phyloP scores from a whole-genome alignment of 495 filamentous ascomycete species.

The Cercophora scortea region DNA sequence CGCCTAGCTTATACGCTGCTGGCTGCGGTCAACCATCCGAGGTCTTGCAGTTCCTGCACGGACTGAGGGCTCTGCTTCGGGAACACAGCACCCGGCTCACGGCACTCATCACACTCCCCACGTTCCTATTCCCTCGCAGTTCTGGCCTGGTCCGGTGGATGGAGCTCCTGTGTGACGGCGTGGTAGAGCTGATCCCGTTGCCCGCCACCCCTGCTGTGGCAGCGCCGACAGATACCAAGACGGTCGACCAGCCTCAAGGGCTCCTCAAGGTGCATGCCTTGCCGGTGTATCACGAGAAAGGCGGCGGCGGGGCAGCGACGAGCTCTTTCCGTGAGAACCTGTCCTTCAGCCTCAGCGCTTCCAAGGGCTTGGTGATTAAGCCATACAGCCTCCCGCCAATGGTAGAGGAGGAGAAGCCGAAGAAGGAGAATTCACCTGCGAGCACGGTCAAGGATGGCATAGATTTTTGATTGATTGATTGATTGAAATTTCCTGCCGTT shows the following conservation, averaged over 20 bases:
- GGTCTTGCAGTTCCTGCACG: conserved; percentile 77
- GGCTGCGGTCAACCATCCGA: conserved; percentile 57
- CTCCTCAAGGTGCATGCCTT: conserved; percentile 74
- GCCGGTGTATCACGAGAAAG: conserved; percentile 80
- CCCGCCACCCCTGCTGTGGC: conserved; percentile 56
- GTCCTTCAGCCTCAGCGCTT: conserved; percentile 79
- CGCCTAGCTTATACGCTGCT: conserved; percentile 71
- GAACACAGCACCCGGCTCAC: conserved; percentile 58
- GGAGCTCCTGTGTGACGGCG: conserved; percentile 77
- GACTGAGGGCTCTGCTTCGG: conserved; percentile 65
- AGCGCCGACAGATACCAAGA: conserved; percentile 33
- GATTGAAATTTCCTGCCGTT: too few relatives aligned
- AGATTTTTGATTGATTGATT: conserved; percentile 20
- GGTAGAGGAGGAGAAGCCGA: conserved; percentile 59
- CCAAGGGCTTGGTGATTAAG: conserved; percentile 73
- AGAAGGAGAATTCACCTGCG: conserved; percentile 46
- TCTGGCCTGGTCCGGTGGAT: conserved; percentile 80
- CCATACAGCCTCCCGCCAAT: conserved; percentile 85
- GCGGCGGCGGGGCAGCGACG: conserved; percentile 63
- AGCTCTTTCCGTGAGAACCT: conserved; percentile 71
- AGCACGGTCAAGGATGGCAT: conserved; percentile 18
- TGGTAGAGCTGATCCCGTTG: conserved; percentile 82
- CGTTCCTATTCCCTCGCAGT: conserved; percentile 71
- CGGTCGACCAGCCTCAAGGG: conserved; percentile 76
- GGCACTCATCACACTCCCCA: conserved; percentile 68